Base-by-base conservation (phyloP, 192 early-diverging fungal species). In the Dimargaris cristalligena region DNA sequence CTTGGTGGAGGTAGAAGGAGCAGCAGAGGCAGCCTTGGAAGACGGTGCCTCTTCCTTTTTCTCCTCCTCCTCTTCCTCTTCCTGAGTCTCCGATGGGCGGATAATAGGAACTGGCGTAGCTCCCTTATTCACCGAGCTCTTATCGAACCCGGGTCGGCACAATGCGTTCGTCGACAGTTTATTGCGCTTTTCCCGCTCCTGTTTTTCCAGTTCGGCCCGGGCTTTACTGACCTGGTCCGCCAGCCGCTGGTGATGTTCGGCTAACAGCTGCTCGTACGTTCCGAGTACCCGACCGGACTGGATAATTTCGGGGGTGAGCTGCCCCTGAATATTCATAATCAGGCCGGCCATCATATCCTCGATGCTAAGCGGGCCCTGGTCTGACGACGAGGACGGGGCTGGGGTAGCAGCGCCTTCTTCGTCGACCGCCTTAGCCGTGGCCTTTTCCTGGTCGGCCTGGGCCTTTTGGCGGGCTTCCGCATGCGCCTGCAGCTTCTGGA, bases 121-220 rank as follows among this genome's bases (percentile, higher is more conserved):
- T 29, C 64, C 59, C 61, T 73, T 77, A 32, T 61, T 76, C n/a
- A 83, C 78, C 64, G 71, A 77, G 10, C 83, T 82, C 51, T 78
- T 80, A 58, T 85, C 75, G 54, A 82, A 82, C 1, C 79, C 76
- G 50, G 75, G 73, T 31, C 77, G 76, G 16, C 77, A 74, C 49
- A 90, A 74, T 26, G 82, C 80, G 56, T 88, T 85, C 8, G 79
- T 79, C 1, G 80, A 80, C 23, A 87, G 63, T 51, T 88, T 86
- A 59, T 79, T 81, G 29, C 71, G 74, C 34, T 80, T 78, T 30
- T 88, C 82, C 28, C 61, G 60, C 49, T 75, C 74, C 23, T 80
- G 73, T 55, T 78, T 77, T 13, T 67, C 72, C 52, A 81, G 63
- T 63, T 88, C 81, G 44, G 60, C 58, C 31, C 69, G 63, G 14